Conservation (phyloP, 345 rosid species). For the Eucalyptus cladocalyx region DNA sequence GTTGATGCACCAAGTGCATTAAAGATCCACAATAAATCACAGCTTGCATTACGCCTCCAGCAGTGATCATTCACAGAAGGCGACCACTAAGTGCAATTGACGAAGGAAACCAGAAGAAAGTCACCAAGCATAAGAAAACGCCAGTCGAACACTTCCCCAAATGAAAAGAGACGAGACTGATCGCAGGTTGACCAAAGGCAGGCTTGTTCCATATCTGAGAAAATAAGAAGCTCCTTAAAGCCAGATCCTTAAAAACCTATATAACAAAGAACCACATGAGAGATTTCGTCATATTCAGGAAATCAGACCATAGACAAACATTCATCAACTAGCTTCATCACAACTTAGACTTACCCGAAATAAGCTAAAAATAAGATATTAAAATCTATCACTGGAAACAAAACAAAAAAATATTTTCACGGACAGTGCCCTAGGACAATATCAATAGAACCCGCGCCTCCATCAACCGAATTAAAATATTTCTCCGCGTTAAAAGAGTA, state of each 20-base stretch:
- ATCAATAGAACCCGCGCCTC: background rate
- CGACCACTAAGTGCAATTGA: conserved; percentile 72
- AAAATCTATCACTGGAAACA: background rate
- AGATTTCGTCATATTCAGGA: background rate
- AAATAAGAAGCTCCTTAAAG: conserved; percentile 20
- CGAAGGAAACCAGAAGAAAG: conserved; percentile 62
- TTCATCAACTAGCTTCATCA: background rate
- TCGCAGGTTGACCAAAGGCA: conserved; percentile 47
- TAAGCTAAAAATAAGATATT: background rate
- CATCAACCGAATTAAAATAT: background rate
- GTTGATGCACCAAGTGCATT: conserved; percentile 9
- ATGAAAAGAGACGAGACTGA: conserved; percentile 42
- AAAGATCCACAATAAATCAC: conserved; percentile 44
- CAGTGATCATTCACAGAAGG: conserved; percentile 16
- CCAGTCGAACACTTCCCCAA: conserved; percentile 87
- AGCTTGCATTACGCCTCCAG: conserved; percentile 52
- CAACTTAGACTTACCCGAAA: background rate
- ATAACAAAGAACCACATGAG: background rate
- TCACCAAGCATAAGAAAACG: conserved; percentile 57
- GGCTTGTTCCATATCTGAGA: conserved; percentile 60
- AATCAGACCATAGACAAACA: background rate
- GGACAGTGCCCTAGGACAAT: background rate
- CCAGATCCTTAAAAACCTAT: conserved; percentile 42
- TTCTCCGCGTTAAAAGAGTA: background rate
- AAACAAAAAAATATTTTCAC: background rate